phyloP scores from a whole-genome alignment of 176 grass and related monocot genomes.

The Paspalum vaginatum region DNA sequence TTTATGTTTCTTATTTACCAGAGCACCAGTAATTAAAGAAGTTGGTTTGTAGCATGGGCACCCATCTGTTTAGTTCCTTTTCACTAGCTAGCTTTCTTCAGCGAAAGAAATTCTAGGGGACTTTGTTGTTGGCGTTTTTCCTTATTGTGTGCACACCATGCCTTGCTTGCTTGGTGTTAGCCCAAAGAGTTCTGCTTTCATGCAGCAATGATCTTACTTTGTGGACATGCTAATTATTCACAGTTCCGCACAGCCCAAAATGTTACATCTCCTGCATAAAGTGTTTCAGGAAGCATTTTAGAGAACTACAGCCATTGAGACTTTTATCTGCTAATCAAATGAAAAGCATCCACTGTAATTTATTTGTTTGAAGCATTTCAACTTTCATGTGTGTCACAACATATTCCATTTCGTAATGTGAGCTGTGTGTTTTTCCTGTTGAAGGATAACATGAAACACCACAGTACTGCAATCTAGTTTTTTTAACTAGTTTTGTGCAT shows the following conservation, averaged over 20 bases:
- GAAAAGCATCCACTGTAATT: not conserved
- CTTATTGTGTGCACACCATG: not conserved
- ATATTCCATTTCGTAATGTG: not conserved
- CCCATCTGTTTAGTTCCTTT: not conserved
- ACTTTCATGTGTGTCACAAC: not conserved
- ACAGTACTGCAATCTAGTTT: too few relatives aligned
- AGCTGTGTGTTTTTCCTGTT: not conserved
- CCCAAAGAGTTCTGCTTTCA: not conserved
- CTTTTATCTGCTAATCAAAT: not conserved
- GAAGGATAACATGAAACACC: not conserved
- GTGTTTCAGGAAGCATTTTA: not conserved
- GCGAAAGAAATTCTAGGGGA: not conserved
- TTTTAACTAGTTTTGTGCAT: not conserved
- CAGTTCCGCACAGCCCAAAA: not conserved
- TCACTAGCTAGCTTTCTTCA: not conserved
- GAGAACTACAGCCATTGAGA: not conserved
- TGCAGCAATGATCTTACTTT: not conserved
- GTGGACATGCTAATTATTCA: not conserved
- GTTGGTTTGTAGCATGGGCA: not conserved
- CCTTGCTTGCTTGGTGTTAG: not conserved
- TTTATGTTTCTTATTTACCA: not conserved
- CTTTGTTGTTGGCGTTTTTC: not conserved
- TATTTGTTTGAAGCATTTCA: not conserved
- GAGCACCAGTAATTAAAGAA: conserved; percentile 14
- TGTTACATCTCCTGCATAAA: not conserved